Conservation (phyloP, 2,329 filamentous ascomycete species). For the Pyricularia grisea region DNA sequence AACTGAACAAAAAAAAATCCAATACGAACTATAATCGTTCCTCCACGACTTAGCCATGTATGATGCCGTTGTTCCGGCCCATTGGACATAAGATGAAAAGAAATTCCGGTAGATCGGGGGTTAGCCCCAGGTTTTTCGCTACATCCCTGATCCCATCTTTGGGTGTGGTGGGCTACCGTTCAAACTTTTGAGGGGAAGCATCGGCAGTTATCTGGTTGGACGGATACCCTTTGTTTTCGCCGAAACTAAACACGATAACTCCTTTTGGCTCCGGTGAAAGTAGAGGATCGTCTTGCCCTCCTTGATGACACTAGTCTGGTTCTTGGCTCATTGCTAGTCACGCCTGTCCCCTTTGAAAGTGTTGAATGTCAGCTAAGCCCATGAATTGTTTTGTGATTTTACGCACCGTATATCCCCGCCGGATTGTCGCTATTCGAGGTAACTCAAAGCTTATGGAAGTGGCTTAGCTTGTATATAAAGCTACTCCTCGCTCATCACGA, state of each 20-base stretch:
- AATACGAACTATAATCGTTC: background rate
- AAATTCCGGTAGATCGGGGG: too few relatives aligned
- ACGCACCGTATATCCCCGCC: background rate
- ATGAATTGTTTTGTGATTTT: background rate
- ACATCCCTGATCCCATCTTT: background rate
- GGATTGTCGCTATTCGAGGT: background rate
- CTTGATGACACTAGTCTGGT: background rate
- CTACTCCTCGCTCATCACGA: background rate
- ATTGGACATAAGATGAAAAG: background rate
- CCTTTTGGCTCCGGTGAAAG: background rate
- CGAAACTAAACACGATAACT: background rate
- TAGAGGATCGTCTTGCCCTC: too few relatives aligned
- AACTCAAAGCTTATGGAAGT: background rate
- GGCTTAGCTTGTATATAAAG: background rate
- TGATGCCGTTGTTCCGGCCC: background rate
- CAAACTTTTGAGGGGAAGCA: background rate
- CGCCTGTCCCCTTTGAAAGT: background rate
- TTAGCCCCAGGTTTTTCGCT: background rate
- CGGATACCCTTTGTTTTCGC: background rate
- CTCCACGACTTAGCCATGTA: background rate
- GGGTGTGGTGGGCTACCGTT: background rate
- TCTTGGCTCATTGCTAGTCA: background rate
- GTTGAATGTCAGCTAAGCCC: background rate
- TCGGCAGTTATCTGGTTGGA: conserved; percentile 16
- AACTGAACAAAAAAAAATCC: background rate